These are phyloP conservation scores for Naganishia sp. DNA, from an alignment of 1,284 basidiomycete species.

Conservation along the genomic window DNA sequence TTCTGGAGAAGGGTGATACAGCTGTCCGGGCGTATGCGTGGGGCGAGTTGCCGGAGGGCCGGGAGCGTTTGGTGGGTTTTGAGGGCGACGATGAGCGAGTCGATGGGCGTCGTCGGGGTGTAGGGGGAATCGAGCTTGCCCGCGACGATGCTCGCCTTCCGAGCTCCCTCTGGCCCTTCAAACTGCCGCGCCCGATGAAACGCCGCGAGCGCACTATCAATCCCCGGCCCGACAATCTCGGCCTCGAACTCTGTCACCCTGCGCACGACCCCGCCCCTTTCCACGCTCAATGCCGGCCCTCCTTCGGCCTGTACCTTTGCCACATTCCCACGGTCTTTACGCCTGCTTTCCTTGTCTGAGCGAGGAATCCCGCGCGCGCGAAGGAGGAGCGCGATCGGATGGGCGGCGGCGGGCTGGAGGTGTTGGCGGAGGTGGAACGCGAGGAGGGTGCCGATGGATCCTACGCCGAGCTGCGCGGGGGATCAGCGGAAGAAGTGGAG, in stretches of 20 bases:
- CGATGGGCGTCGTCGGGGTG: conserved; percentile 59
- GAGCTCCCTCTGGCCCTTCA: neutral
- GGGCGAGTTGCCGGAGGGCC: conserved; percentile 64
- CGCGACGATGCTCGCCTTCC: neutral
- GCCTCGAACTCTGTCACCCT: conserved; percentile 4
- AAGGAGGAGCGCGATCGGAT: conserved; percentile 8
- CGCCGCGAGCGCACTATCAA: conserved; percentile 5
- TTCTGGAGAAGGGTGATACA: conserved; percentile 91
- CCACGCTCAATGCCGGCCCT: conserved; percentile 13
- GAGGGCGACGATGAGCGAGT: conserved; percentile 77
- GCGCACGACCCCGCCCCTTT: neutral
- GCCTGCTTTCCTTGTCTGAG: neutral
- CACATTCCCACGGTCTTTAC: neutral
- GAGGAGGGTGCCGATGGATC: conserved; percentile 77
- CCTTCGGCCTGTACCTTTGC: neutral
- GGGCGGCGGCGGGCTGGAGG: neutral
- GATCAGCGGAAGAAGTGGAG: conserved; percentile 2
- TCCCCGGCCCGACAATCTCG: conserved; percentile 16
- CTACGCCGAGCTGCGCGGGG: conserved; percentile 61
- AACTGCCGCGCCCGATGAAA: conserved; percentile 4
- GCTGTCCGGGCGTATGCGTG: conserved; percentile 66
- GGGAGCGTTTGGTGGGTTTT: conserved; percentile 70
- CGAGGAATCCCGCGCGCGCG: neutral
- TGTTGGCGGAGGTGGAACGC: conserved; percentile 70
- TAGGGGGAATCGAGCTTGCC: neutral